Percentiles rank a stretch among this genome's conserved stretches.
These are phyloP conservation scores for Astragalus glycyphyllos DNA, from an alignment of 306 rosid genomes.

Conservation along the genomic window DNA sequence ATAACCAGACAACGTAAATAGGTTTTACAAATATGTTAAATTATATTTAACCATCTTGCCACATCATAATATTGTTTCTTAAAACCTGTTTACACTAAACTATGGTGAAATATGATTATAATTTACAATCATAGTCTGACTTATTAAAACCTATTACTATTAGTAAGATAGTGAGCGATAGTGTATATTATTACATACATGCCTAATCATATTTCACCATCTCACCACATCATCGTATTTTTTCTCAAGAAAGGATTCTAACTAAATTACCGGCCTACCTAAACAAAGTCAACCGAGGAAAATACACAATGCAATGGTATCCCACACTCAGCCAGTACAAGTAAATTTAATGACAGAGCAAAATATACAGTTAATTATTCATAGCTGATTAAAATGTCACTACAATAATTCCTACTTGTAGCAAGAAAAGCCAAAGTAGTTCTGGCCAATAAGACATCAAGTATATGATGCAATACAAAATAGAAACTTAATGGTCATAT, in stretches of 20 bases:
- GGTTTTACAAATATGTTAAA: neutral
- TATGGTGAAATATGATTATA: no score
- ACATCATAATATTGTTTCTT: neutral
- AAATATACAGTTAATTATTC: neutral
- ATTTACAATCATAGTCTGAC: no score
- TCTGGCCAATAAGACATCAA: neutral
- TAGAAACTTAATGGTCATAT: neutral
- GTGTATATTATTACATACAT: no score
- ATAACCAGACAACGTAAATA: neutral
- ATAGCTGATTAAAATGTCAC: neutral
- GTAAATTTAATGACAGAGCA: no score
- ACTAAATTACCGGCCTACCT: no score
- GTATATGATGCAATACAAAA: neutral
- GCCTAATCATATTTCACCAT: no score
- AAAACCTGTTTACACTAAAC: neutral
- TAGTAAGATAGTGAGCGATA: no score
- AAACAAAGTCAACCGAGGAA: no score
- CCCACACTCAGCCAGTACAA: no score
- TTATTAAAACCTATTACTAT: no score
- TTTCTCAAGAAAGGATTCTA: no score
- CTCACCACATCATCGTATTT: no score
- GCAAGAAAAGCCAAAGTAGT: neutral
- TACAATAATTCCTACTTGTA: neutral
- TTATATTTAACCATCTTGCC: neutral
- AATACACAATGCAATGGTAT: neutral